phyloP scores from a whole-genome alignment of 345 rosid genomes.

The Populus pruinosa region DNA sequence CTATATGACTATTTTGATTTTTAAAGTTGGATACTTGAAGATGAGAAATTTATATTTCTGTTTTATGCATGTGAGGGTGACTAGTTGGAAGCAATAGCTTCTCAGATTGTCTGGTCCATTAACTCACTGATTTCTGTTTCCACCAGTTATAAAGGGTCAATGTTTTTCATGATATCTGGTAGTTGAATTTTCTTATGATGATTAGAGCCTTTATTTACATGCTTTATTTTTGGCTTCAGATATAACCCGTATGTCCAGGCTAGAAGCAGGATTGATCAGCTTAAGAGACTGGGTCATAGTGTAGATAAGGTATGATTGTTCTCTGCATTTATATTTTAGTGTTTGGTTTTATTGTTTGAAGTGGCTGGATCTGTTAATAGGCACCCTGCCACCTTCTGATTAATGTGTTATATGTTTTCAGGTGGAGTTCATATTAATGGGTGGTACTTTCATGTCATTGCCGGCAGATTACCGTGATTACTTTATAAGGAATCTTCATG shows the following conservation, averaged over 20 bases:
- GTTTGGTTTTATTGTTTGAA: background rate
- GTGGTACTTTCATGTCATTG: constrained; percentile 95
- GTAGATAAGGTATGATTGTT: constrained; percentile 71
- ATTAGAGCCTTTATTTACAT: background rate
- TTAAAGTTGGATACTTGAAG: background rate
- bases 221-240: constrained; percentile 35
- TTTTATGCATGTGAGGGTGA: background rate
- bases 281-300: constrained; percentile 96
- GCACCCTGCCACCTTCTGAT: background rate
- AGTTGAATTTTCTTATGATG: background rate
- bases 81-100: background rate
- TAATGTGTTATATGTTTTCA: constrained; percentile 27
- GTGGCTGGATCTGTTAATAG: background rate
- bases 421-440: constrained; percentile 99
- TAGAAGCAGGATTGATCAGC: constrained; percentile 97
- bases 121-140: background rate
- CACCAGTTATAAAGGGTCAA: background rate
- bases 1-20: background rate
- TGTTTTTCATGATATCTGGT: background rate
- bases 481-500: constrained; percentile 93
- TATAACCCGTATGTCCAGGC: constrained; percentile 98
- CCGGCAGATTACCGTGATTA: constrained; percentile 95
- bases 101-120: background rate
- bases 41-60: background rate
- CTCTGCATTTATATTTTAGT: background rate